A percentile compares a stretch with the other conserved stretches of the same genome.
phyloP scores from a whole-genome alignment of 1,284 basidiomycete genomes.

The Exobasidium cylindrosporum region DNA sequence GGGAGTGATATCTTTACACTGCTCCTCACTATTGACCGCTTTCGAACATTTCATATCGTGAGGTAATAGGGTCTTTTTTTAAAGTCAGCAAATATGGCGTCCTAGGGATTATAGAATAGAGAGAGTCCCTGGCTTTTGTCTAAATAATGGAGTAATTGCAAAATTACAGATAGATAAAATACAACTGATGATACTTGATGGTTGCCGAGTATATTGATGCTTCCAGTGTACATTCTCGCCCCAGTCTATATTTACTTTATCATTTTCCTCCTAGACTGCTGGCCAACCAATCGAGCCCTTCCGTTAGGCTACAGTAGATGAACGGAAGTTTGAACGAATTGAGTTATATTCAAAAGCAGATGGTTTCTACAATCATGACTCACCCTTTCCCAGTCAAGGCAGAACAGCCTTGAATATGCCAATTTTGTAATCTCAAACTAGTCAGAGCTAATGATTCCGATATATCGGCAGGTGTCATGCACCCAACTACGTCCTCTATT shows the following conservation, averaged over 20 bases:
- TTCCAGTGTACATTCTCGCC: neutral
- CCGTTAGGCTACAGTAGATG: constrained; percentile 28
- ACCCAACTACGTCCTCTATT: constrained; percentile 56
- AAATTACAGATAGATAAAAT: too few species aligned
- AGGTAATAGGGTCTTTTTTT: too few species aligned
- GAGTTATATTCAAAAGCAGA: neutral
- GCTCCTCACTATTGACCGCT: too few species aligned
- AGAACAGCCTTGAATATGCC: constrained; percentile 61
- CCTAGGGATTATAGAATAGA: too few species aligned
- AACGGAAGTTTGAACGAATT: neutral
- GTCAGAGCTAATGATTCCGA: constrained; percentile 59
- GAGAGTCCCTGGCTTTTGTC: too few species aligned
- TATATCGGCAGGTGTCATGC: constrained; percentile 59
- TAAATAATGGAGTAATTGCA: too few species aligned
- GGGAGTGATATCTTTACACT: too few species aligned
- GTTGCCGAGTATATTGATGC: too few species aligned
- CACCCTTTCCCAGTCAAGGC: constrained; percentile 57
- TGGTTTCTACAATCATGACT: constrained; percentile 12
- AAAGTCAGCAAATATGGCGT: too few species aligned
- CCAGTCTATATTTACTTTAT: neutral
- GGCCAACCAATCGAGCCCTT: constrained; percentile 51
- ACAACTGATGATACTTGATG: too few species aligned
- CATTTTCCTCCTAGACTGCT: constrained; percentile 23
- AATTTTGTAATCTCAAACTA: constrained; percentile 58
- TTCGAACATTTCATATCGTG: too few species aligned